Base-by-base conservation (phyloP, 106 monocot species). In the Allium fistulosum region DNA sequence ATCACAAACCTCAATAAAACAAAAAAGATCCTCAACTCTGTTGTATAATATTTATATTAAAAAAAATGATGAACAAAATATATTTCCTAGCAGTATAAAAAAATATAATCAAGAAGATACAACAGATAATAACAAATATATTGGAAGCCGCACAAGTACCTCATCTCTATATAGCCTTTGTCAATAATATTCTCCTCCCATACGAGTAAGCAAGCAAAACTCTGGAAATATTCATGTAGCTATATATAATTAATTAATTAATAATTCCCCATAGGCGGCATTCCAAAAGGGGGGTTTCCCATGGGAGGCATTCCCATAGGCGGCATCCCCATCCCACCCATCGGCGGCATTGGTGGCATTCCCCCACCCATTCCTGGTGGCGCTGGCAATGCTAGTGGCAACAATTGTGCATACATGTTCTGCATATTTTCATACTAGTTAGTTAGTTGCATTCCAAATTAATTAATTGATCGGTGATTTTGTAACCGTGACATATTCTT, bases 391-490 rank as follows among this genome's bases (percentile, higher is more conserved):
- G 97, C 95, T 22, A 95, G 85, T 26, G 94, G 94, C 69, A 94
- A 79, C 71, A 94, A 64, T 75, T 95, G 95, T 11, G 97, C 97
- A 66, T 97, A 97, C 97, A 97, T 97, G 62, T 97, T 97, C 97
- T 97, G 87, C 81, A 79, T 55, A 55, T 55, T 12, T 55, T 12
- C 53, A 55, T 15, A 1, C 11, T 3, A 12, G 53, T 55, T 55
- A 15, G 53, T 15, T 53, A 55, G 53, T 2, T 15, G 15, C 53
- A 55, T 9, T 9, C 59, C 37, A 37, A 37, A 37, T 37, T 37
- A 37, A 37, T 37, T 13, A 17, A 15, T 22, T 60, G 59, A 15
- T 22, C 7, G n/a, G 59, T 15, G 9, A 10, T 18, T 62, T 28
- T 37, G 15, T 37, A 26, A 53, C 51, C 52, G 17, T 11, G 27